Conservation (phyloP, 2,329 filamentous ascomycete genomes). For the Sordariomycetes sp. region DNA sequence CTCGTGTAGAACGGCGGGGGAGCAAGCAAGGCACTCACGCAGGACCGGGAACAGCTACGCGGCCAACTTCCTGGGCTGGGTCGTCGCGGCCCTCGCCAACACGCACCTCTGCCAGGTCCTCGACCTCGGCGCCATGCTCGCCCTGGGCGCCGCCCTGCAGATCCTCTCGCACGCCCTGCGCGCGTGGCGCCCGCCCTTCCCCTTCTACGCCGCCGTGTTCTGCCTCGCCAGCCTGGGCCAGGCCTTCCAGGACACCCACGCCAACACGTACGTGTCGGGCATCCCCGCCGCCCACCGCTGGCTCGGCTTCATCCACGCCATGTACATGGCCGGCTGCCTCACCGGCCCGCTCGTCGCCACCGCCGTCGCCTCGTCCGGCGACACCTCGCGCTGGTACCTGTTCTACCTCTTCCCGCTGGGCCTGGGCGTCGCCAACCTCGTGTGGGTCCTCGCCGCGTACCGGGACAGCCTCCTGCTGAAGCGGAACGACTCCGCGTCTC, state of each 20-base stretch:
- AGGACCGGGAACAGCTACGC: conserved; percentile 33
- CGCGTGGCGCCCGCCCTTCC: conserved; percentile 45
- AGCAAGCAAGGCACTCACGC: neutral
- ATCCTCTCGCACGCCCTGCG: conserved; percentile 41
- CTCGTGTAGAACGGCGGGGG: neutral
- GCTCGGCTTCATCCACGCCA: conserved; percentile 54
- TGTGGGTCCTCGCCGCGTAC: conserved; percentile 35
- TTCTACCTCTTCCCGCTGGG: conserved; percentile 47
- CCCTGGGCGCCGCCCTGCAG: conserved; percentile 44
- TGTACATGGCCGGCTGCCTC: conserved; percentile 47
- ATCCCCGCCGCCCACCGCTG: conserved; percentile 42
- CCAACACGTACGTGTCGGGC: conserved; percentile 49
- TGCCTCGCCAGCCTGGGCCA: conserved; percentile 47
- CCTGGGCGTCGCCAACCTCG: conserved; percentile 38
- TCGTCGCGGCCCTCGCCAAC: conserved; percentile 46
- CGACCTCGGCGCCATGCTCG: conserved; percentile 44
- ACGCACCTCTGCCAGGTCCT: conserved; percentile 40
- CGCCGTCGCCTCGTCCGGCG: conserved; percentile 29
- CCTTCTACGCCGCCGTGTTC: conserved; percentile 45
- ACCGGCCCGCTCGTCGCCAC: conserved; percentile 44
- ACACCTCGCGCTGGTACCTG: conserved; percentile 34
- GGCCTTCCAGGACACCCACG: conserved; percentile 53
- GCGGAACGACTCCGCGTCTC: neutral
- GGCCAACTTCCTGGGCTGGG: conserved; percentile 48
- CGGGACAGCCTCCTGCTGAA: conserved; percentile 29